Evolutionary conservation across 805 yeast species (phyloP).

Genomic region (Saturnispora hagleri): DNA sequence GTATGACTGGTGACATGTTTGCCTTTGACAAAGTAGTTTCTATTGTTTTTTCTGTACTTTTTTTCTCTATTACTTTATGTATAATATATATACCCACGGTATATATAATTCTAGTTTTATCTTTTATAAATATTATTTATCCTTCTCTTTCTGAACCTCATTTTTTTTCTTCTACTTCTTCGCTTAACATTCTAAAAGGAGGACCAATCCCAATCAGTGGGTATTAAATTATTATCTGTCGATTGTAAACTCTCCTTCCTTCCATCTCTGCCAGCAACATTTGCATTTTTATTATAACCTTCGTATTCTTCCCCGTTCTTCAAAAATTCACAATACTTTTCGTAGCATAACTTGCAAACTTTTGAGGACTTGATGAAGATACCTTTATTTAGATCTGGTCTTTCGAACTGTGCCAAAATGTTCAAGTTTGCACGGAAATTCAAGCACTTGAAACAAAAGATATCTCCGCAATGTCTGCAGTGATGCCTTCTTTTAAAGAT

Average conservation of each 20-base stretch:
- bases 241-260: not conserved
- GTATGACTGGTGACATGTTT: conserved; percentile 43
- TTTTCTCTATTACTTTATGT: not conserved
- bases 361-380: conserved; percentile 6
- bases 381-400: conserved; percentile 12
- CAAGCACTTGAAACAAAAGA: conserved; percentile 32
- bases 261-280: not conserved
- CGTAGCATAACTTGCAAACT: conserved; percentile 22
- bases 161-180: not conserved
- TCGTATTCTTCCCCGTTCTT: conserved; percentile 21
- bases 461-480: conserved; percentile 43
- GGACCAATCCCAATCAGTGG: conserved; percentile 8
- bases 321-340: conserved; percentile 20
- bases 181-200: not conserved
- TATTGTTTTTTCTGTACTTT: not conserved
- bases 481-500: conserved; percentile 35
- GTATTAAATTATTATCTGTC: not conserved
- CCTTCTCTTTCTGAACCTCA: not conserved
- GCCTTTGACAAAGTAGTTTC: not conserved
- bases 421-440: conserved; percentile 25
- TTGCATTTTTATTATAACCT: conserved; percentile 3
- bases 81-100: not conserved
- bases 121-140: not conserved
- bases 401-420: conserved; percentile 29
- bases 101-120: not conserved